These are phyloP conservation scores for Leccinellum albellum DNA, from an alignment of 768 basidiomycete species.

Conservation along the genomic window DNA sequence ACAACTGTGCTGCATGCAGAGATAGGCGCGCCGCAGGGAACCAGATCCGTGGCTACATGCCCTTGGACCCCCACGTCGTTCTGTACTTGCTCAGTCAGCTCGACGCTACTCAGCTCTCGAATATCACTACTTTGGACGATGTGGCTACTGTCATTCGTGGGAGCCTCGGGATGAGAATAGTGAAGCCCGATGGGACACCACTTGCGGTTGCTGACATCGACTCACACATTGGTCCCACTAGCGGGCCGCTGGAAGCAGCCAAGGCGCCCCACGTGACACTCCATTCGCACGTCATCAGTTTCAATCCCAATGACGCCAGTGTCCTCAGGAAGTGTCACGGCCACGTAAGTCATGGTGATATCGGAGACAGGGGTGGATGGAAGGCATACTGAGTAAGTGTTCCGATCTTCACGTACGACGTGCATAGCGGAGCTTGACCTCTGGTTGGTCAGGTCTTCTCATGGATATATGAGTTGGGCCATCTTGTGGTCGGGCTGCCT, in stretches of 20 bases:
- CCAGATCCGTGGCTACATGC: slow-evolving; percentile 14
- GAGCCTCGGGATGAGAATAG: slow-evolving; percentile 13
- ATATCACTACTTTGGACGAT: slow-evolving; percentile 3
- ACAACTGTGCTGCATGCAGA: slow-evolving; percentile 10
- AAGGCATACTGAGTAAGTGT: neutral
- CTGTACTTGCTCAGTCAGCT: slow-evolving; percentile 9
- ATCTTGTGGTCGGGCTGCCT: neutral
- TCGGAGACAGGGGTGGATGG: slow-evolving; percentile 1
- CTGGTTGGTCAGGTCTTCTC: neutral
- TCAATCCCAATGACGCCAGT: neutral
- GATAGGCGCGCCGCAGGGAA: slow-evolving; percentile 11
- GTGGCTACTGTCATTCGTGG: neutral
- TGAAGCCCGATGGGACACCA: slow-evolving; percentile 8
- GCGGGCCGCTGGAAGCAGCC: neutral
- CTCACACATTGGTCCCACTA: neutral
- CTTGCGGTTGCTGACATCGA: slow-evolving; percentile 7
- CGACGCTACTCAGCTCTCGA: neutral
- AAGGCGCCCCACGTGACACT: slow-evolving; percentile 12
- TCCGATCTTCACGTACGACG: neutral
- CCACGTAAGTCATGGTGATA: neutral
- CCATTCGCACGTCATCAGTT: slow-evolving; percentile 8
- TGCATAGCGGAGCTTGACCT: neutral
- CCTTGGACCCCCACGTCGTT: slow-evolving; percentile 12
- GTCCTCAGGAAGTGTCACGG: neutral
- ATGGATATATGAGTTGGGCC: neutral